Evolutionary conservation across 2,329 filamentous ascomycete genomes (phyloP), one percentile per base, ranked within the genome.

Genomic region (Claviceps monticola): DNA sequence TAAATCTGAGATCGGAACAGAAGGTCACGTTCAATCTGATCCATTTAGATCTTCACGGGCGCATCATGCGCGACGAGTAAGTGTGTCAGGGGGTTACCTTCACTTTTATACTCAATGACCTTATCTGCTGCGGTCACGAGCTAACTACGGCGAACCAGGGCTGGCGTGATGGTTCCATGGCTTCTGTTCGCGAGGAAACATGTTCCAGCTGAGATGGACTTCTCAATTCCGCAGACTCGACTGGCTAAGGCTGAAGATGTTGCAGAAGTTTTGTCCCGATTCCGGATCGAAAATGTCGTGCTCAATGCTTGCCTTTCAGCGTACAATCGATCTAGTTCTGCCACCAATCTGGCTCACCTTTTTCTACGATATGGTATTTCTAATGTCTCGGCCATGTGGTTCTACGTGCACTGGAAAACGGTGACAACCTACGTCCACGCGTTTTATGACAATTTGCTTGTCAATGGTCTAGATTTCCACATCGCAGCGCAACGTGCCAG

Each of bases 301-400:
- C 57, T 63, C 26, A 62, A 63, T 37, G 58, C 61, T 7, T 62
- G 60, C 42, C 55, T 63, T 14, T 63, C 61, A 8, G 61, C 60
- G 16, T 63, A 63, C 53, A 63, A 62, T 53, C 56, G 54, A 17
- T 49, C 57, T 17, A 53, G 56, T 14, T 53, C 59, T 36, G 49
- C 53, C 14, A 60, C 59, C 2, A 63, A 62, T 49, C 53, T 63
- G 38, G 56, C 60, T n/a, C 60, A 62, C 54, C 58, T 60, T 36
- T 59, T 63, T n/a, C 51, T 63, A n/a, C 53, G 53, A 48, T 56
- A 57, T 34, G 61, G 61, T 43, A 55, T 62, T 8, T 56, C 55
- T 2, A 59, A 61, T 41, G 58, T 63, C 26, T 62, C 60, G 19
- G 60, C 60, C 55, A 62, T 63, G 60, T 63, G 61, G 61, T 62